phyloP scores from a whole-genome alignment of 108 stramenopile genomes.

The Nitzschia palea region DNA sequence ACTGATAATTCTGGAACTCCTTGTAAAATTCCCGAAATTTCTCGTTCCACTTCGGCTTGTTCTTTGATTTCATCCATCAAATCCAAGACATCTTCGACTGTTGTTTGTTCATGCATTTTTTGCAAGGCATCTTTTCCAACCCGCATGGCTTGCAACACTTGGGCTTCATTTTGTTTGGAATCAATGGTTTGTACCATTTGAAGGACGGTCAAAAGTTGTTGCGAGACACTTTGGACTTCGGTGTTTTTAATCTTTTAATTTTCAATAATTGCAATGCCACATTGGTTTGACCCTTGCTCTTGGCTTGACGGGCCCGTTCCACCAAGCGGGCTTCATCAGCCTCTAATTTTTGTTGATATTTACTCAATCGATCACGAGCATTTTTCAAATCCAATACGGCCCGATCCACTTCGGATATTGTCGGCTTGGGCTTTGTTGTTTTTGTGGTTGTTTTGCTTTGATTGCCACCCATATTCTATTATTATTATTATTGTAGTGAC shows the following conservation, averaged over 20 bases:
- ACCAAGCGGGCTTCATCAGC: conserved; percentile 60
- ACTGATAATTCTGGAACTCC: conserved; percentile 31
- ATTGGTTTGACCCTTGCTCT: conserved; percentile 58
- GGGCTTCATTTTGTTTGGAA: conserved; percentile 76
- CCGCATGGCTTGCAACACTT: conserved; percentile 70
- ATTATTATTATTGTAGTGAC: too few species aligned
- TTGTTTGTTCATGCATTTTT: conserved; percentile 83
- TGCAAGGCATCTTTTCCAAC: conserved; percentile 86
- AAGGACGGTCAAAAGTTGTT: conserved; percentile 75
- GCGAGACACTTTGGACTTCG: conserved; percentile 70
- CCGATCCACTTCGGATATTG: conserved; percentile 66
- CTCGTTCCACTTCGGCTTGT: conserved; percentile 78
- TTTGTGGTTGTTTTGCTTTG: not conserved
- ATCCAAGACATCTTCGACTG: conserved; percentile 86
- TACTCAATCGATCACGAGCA: conserved; percentile 76
- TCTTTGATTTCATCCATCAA: conserved; percentile 90
- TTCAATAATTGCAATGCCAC: conserved; percentile 73
- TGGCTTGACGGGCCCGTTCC: conserved; percentile 65
- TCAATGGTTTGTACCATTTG: conserved; percentile 89
- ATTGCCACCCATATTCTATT: conserved; percentile 3
- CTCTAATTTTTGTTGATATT: conserved; percentile 70
- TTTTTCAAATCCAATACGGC: conserved; percentile 91
- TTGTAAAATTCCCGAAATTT: conserved; percentile 67
- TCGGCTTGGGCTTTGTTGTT: not conserved
- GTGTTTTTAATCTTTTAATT: conserved; percentile 71